These are phyloP conservation scores for Fusarium sp. DNA, from an alignment of 2,329 filamentous ascomycete species.

Conservation along the genomic window DNA sequence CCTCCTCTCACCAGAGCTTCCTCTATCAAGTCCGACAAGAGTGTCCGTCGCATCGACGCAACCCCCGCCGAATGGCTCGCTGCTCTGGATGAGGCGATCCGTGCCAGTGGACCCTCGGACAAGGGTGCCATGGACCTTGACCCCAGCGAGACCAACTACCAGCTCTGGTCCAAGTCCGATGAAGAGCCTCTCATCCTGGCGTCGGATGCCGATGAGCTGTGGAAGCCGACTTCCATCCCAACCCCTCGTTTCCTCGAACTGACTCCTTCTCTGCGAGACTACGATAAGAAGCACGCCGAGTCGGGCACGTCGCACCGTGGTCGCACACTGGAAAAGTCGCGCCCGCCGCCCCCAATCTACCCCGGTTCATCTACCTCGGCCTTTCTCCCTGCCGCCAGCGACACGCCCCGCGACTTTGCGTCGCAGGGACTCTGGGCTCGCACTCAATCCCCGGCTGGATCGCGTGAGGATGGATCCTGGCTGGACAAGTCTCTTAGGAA, in stretches of 20 bases:
- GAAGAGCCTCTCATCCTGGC: conserved; percentile 8
- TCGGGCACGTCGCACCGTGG: conserved; percentile 40
- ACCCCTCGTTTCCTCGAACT: conserved; percentile 35
- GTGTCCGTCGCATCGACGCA: conserved; percentile 37
- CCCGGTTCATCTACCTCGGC: conserved; percentile 37
- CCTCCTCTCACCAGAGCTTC: conserved; percentile 32
- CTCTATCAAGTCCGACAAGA: conserved; percentile 36
- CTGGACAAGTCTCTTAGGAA: conserved; percentile 42
- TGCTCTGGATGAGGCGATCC: conserved; percentile 50
- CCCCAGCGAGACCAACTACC: conserved; percentile 32
- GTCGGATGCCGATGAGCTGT: conserved; percentile 29
- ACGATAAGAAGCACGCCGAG: conserved; percentile 31
- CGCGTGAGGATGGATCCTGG: conserved; percentile 38
- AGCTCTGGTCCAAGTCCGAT: conserved; percentile 42
- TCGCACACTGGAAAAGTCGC: conserved; percentile 28
- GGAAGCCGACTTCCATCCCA: conserved; percentile 31
- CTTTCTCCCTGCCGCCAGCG: conserved; percentile 38
- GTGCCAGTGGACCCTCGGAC: conserved; percentile 19
- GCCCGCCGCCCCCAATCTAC: conserved; percentile 38
- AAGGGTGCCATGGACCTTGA: conserved; percentile 18
- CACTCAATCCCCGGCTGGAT: conserved; percentile 23
- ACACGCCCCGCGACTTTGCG: conserved; percentile 44
- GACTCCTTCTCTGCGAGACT: conserved; percentile 33
- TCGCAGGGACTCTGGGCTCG: conserved; percentile 41
- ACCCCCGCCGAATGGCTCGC: conserved; percentile 51